Evolutionary conservation across 176 grass and related monocot genomes (phyloP).

Genomic region (Cymbopogon citratus): DNA sequence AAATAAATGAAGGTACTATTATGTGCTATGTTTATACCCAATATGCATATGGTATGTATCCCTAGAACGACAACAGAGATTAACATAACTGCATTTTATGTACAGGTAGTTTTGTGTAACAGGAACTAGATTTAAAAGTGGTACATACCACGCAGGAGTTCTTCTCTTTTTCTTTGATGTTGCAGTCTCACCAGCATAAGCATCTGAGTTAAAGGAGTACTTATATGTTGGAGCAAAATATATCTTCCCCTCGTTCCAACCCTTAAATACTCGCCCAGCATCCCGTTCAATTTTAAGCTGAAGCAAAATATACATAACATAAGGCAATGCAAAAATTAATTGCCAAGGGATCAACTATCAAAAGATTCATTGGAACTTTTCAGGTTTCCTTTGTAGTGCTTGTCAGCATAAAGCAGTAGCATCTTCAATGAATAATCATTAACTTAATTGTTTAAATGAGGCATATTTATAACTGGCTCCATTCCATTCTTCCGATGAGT

Average conservation of each 20-base stretch:
- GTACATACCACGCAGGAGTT: constrained; percentile 65
- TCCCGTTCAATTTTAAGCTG: constrained; percentile 70
- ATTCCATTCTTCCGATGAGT: background rate
- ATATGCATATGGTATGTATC: too few relatives aligned
- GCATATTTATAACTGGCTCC: background rate
- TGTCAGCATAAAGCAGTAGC: background rate
- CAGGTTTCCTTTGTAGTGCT: background rate
- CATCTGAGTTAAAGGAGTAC: constrained; percentile 69
- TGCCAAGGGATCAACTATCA: background rate
- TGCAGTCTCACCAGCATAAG: constrained; percentile 52
- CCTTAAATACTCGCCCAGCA: constrained; percentile 52
- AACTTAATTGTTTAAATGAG: background rate
- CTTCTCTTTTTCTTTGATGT: constrained; percentile 64
- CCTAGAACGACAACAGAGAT: too few relatives aligned
- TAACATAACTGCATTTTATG: too few relatives aligned
- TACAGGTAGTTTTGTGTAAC: background rate
- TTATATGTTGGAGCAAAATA: constrained; percentile 92
- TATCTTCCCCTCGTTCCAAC: constrained; percentile 84
- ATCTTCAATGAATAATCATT: background rate
- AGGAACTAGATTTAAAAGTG: background rate
- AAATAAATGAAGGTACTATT: background rate
- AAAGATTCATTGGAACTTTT: background rate
- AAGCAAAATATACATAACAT: constrained; percentile 23
- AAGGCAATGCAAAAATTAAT: too few relatives aligned
- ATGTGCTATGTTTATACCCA: too few relatives aligned